Percentiles rank a stretch among this genome's conserved stretches.
Conservation (phyloP, 768 basidiomycete genomes). For the Trametopsis cervina region DNA sequence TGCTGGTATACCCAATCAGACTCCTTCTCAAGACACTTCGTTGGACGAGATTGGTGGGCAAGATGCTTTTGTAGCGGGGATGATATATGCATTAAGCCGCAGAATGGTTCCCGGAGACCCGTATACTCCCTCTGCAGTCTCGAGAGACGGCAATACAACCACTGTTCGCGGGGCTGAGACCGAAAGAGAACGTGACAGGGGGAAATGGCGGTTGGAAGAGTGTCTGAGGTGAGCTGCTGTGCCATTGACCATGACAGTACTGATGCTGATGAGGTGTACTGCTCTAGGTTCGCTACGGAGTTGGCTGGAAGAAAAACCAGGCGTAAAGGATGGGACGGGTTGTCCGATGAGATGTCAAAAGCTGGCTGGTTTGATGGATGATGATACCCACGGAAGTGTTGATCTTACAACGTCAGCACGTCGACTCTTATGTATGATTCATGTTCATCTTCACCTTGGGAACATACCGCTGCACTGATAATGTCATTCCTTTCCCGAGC, state of each 20-base stretch:
- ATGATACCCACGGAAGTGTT: no score
- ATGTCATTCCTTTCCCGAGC: no score
- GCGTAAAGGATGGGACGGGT: constrained; percentile 53
- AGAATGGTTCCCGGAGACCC: constrained; percentile 67
- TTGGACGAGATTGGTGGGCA: constrained; percentile 76
- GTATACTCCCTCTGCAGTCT: constrained; percentile 43
- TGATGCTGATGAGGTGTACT: no score
- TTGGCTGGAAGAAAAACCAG: constrained; percentile 71
- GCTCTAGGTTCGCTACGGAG: constrained; percentile 72
- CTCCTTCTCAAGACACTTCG: no score
- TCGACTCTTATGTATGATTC: no score
- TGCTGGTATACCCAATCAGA: no score
- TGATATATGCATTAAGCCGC: constrained; percentile 77
- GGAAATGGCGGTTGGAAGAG: constrained; percentile 75
- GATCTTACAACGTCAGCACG: no score
- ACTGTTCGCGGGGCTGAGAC: constrained; percentile 20
- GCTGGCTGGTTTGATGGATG: constrained; percentile 66
- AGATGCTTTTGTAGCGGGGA: constrained; percentile 80
- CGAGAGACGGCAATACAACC: constrained; percentile 4
- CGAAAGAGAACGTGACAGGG: constrained; percentile 23
- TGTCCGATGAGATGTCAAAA: constrained; percentile 65
- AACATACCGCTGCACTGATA: no score
- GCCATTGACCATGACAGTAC: not conserved
- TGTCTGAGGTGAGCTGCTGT: constrained; percentile 54
- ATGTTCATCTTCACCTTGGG: no score